Evolutionary conservation across 129 eudicot species (phyloP), one percentile per base, ranked within the genome.

Genomic region (Arctium minus): DNA sequence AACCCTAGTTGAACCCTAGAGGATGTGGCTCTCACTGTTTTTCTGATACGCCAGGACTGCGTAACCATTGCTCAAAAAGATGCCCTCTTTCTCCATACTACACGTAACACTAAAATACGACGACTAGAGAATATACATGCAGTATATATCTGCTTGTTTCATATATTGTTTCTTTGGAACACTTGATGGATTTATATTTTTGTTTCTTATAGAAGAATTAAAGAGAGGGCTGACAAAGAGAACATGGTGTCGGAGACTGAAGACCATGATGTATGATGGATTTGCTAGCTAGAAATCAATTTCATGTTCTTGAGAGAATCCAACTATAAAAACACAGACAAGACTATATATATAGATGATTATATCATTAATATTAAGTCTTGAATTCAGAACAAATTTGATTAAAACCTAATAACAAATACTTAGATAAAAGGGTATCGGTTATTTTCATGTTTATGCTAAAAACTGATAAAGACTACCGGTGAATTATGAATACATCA

Each of bases 221-320:
- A 30, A 76, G 77, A 67, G 75, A 65, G 74, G 72, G 87, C 85
- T 83, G 90, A 87, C 87, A 87, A 79, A 60, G 31, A 68, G 60
- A 86, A 53, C 86, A 82, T 83, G 86, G 67, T 83, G 89, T 86
- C 82, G 82, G 85, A 76, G 77, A 75, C 83, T 48, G 12, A 22
- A 70, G 48, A 72, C 80, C 86, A 82, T 62, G 39, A 73, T 82
- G 86, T 73, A 62, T 81, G 79, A 81, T 72, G 79, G 79, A 73
- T 72, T 72, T 81, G 73, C 40, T 37, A 13, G 6, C 84, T 46
- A 13, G 48, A 68, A 70, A 81, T 72, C 84, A 80, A 35, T 72
- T 50, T 80, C 78, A 71, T 69, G 30, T 62, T 81, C 60, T 9
- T 32, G 3, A 30, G 74, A 60, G 39, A 81, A 46, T 46, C 74